phyloP scores from a whole-genome alignment of 2,329 filamentous ascomycete species.

The Cladosporium cucumerinum region DNA sequence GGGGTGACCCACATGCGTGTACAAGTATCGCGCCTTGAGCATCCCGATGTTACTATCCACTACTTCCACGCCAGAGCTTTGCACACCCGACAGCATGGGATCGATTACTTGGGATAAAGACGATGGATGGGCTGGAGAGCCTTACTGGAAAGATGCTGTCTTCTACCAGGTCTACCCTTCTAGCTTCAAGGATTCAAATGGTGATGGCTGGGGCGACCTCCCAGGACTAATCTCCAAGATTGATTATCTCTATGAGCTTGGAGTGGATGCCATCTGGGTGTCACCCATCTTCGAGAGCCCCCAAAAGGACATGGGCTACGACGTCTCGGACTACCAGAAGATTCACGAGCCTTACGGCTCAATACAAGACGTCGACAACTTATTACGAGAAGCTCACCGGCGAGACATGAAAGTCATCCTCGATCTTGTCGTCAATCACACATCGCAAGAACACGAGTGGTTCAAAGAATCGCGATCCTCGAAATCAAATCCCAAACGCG shows the following conservation, averaged over 20 bases:
- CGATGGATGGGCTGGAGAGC: constrained; percentile 28
- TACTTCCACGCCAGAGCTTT: background rate
- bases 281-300: constrained; percentile 63
- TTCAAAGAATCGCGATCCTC: constrained; percentile 64
- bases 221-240: constrained; percentile 59
- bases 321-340: constrained; percentile 62
- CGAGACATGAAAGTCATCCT: constrained; percentile 67
- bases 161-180: constrained; percentile 46
- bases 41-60: background rate
- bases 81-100: background rate
- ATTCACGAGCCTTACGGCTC: constrained; percentile 64
- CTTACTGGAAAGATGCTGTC: constrained; percentile 47
- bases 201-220: constrained; percentile 58
- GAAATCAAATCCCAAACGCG: constrained; percentile 59
- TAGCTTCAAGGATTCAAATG: constrained; percentile 49
- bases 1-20: background rate
- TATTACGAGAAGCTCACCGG: constrained; percentile 57
- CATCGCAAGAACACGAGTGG: constrained; percentile 65
- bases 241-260: constrained; percentile 57
- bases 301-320: constrained; percentile 66
- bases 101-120: constrained; percentile 10
- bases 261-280: constrained; percentile 62
- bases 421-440: constrained; percentile 74
- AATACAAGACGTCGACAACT: constrained; percentile 58
- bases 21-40: background rate